These are phyloP conservation scores for Aspergillus persii DNA, from an alignment of 2,329 filamentous ascomycete genomes.

Conservation along the genomic window DNA sequence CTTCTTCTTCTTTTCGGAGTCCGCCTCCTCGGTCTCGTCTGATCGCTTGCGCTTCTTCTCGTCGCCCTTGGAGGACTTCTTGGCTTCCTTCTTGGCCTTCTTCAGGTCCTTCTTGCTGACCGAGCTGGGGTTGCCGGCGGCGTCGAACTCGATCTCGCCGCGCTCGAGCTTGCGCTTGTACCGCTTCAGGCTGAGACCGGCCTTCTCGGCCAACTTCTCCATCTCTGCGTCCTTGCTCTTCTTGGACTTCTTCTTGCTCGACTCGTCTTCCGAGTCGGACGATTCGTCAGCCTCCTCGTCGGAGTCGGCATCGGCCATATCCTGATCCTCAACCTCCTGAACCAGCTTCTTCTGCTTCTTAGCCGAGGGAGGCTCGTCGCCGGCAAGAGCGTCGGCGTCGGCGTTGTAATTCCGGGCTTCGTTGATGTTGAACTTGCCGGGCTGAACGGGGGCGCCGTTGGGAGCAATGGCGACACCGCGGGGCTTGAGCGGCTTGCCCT, in stretches of 20 bases:
- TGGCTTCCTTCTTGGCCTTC: constrained; percentile 65
- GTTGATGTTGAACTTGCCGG: constrained; percentile 78
- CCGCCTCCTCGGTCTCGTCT: constrained; percentile 56
- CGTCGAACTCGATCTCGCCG: constrained; percentile 67
- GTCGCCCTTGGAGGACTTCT: constrained; percentile 55
- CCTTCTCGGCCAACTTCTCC: constrained; percentile 61
- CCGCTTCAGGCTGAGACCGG: constrained; percentile 70
- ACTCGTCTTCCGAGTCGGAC: constrained; percentile 30
- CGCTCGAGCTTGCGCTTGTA: constrained; percentile 77
- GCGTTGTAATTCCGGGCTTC: constrained; percentile 92
- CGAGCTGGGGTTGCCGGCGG: constrained; percentile 64
- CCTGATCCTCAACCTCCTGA: constrained; percentile 45
- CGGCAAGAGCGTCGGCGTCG: constrained; percentile 81
- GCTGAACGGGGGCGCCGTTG: constrained; percentile 62
- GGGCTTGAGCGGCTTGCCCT: constrained; percentile 83
- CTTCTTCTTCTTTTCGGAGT: constrained; percentile 46
- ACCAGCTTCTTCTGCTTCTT: constrained; percentile 49
- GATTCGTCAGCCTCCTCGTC: constrained; percentile 27
- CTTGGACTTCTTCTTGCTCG: constrained; percentile 40
- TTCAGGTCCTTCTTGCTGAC: constrained; percentile 75
- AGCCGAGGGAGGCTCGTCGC: constrained; percentile 57
- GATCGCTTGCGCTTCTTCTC: constrained; percentile 71
- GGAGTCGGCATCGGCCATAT: constrained; percentile 43
- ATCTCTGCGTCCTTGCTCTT: constrained; percentile 48
- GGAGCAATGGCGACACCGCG: constrained; percentile 73